These are phyloP conservation scores for Paradendryphiella salina DNA, from an alignment of 2,329 filamentous ascomycete species.

Conservation along the genomic window DNA sequence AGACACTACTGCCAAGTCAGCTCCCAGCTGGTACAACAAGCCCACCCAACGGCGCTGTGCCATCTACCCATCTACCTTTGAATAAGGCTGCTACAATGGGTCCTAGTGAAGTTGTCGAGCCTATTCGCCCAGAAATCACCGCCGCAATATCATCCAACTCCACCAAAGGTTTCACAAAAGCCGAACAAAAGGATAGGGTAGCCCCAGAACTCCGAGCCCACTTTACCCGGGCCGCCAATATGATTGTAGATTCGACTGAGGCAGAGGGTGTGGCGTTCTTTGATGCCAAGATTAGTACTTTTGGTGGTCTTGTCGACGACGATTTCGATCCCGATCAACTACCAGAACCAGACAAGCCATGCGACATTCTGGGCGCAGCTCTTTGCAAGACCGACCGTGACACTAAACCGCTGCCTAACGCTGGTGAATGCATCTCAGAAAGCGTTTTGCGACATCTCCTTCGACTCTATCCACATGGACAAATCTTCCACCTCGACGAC, in stretches of 20 bases:
- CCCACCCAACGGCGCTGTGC: slow-evolving; percentile 18
- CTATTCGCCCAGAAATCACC: slow-evolving; percentile 18
- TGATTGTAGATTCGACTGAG: slow-evolving; percentile 47
- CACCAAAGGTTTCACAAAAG: slow-evolving; percentile 15
- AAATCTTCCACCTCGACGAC: slow-evolving; percentile 47
- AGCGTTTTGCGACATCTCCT: slow-evolving; percentile 41
- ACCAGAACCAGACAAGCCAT: slow-evolving; percentile 41
- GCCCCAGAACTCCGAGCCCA: slow-evolving; percentile 41
- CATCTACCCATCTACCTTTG: slow-evolving; percentile 21
- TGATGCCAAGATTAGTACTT: slow-evolving; percentile 46
- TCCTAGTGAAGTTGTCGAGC: slow-evolving; percentile 28
- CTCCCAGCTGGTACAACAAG: slow-evolving; percentile 26
- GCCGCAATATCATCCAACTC: slow-evolving; percentile 33
- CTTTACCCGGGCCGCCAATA: slow-evolving; percentile 44
- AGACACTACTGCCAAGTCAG: slow-evolving; percentile 13
- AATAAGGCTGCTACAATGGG: slow-evolving; percentile 28
- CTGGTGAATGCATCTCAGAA: slow-evolving; percentile 36
- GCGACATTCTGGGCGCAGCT: slow-evolving; percentile 36
- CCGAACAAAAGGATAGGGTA: slow-evolving; percentile 27
- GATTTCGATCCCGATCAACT: slow-evolving; percentile 38
- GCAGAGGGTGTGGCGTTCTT: slow-evolving; percentile 46
- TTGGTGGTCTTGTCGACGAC: slow-evolving; percentile 45
- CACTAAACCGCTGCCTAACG: slow-evolving; percentile 9
- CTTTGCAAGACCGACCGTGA: slow-evolving; percentile 25
- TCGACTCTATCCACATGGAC: slow-evolving; percentile 41